Base-by-base conservation (phyloP, 116 monocot genomes). In the Phalaenopsis hybrid region DNA sequence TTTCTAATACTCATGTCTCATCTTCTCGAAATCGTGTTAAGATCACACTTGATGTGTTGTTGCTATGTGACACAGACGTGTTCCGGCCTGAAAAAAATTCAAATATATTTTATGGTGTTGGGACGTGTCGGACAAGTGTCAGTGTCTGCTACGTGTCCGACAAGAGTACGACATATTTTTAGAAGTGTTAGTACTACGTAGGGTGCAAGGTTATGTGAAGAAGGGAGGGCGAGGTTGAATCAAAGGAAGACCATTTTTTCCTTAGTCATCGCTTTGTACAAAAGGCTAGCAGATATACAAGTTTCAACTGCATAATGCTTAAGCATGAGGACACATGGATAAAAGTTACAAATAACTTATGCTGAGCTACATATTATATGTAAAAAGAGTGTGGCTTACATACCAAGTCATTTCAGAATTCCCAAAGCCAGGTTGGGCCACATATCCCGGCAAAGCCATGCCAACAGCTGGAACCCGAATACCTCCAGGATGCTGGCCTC, bases 391-490 rank as follows among this genome's bases (percentile, higher is more conserved):
- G 37, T 75, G 8, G 20, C 6, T 6, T 74, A 59, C 79, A 80
- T 93, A 99, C 99, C 99, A 99, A 33, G 92, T 86, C 98, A 94
- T 95, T 86, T 98, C 99, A 37, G 93, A 89, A 89, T 91, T 94
- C 49, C 92, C 92, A 87, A 93, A 91, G 79, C 99, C 99, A 82
- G 31, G 31, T 31, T 31, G 31, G 31, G 0, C 0, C 31, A 31
- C 31, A 86, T 99, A 99, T 83, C 99, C 94, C 61, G 95, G 99
- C 48, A 95, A 74, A 20, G 94, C 94, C 95, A 99, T 94, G 68
- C 99, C 99, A 78, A 99, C 87, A 85, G 95, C 89, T 76, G 95
- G 95, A 87, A 93, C 92, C 8, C 94, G 88, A 85, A 89, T 80
- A 67, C 90, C 92, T 86, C 90, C 92, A 88, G 84, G 91, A 83